Evolutionary conservation across 441 rosid genomes (phyloP).

Genomic region (Jatropha podagrica): DNA sequence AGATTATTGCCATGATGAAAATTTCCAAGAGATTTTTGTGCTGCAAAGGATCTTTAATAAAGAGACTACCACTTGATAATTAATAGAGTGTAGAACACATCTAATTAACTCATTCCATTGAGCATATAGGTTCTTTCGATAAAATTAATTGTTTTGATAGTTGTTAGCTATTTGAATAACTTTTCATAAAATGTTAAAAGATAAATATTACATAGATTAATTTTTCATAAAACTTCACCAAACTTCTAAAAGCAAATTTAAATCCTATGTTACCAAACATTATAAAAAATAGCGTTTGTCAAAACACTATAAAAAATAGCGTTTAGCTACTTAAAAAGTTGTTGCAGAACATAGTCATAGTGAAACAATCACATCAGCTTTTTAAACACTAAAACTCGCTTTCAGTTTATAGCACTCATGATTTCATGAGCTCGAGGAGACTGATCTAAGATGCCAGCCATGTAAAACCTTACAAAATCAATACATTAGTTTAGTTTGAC

Average conservation of each 20-base stretch:
- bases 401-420: neutral
- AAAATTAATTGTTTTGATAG: no score
- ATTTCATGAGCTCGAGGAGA: neutral
- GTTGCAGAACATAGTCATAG: neutral
- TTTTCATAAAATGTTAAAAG: no score
- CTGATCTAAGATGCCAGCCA: neutral
- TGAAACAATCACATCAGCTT: neutral
- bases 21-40: neutral
- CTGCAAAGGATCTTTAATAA: no score
- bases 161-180: no score
- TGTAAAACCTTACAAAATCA: neutral
- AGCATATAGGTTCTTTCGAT: no score
- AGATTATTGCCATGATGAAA: neutral
- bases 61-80: neutral
- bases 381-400: neutral
- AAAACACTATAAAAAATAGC: no score
- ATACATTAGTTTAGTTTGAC: neutral
- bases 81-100: neutral
- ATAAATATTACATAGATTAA: no score
- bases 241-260: no score
- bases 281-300: no score
- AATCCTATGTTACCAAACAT: no score
- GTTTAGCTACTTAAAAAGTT: no score
- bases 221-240: no score
- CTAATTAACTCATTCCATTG: conserved; percentile 1